A percentile compares a stretch with the other conserved stretches of the same genome.
Conservation (phyloP, 331 rosid species). For the Acacia concinna region DNA sequence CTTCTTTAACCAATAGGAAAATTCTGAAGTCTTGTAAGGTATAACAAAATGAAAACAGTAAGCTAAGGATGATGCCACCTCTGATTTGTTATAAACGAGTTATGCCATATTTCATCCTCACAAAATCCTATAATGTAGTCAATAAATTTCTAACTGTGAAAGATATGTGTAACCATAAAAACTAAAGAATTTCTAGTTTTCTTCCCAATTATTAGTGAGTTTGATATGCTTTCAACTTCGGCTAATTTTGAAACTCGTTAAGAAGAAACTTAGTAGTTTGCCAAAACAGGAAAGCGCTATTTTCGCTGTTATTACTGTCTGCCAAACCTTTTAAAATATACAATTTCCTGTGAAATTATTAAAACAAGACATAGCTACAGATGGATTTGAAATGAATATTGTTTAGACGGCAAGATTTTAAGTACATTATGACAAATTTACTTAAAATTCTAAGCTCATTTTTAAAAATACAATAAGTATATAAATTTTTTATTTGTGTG, state of each 20-base stretch:
- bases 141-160: neutral
- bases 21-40: slow-evolving; percentile 10
- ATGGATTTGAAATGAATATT: neutral
- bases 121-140: neutral
- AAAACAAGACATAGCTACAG: neutral
- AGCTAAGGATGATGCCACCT: neutral
- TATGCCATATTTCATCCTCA: slow-evolving; percentile 8
- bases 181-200: neutral
- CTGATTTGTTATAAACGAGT: neutral
- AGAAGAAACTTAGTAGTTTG: neutral
- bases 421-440: too few species aligned
- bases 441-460: too few species aligned
- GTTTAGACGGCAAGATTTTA: too few species aligned
- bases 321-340: neutral
- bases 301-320: neutral
- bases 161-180: neutral
- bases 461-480: too few species aligned
- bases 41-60: neutral
- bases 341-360: neutral
- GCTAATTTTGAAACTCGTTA: neutral
- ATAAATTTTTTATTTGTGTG: neutral
- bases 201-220: neutral
- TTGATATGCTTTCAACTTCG: neutral
- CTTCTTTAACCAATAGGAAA: neutral
- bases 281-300: neutral